Conservation (phyloP, 1,139 yeast genomes). For the Blastobotrys ciferrii region DNA sequence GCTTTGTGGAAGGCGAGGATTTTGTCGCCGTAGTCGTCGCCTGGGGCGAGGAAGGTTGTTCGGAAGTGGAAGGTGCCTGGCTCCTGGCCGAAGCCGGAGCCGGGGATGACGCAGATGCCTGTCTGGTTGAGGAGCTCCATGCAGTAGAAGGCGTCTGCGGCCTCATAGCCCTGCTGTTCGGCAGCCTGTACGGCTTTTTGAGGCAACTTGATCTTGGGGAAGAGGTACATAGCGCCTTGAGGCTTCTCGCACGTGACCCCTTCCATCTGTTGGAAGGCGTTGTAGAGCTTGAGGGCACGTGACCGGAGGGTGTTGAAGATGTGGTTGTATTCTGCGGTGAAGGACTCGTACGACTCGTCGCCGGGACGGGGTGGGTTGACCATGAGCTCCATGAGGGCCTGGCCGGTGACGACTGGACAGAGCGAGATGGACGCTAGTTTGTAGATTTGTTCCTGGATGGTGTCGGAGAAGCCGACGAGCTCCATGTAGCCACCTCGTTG, state of each 20-base stretch:
- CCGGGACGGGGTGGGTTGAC: slow-evolving; percentile 83
- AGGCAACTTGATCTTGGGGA: slow-evolving; percentile 73
- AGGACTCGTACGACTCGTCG: slow-evolving; percentile 69
- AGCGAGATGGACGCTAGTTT: slow-evolving; percentile 87
- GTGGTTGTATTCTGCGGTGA: slow-evolving; percentile 55
- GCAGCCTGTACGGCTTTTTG: slow-evolving; percentile 63
- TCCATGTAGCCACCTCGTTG: slow-evolving; percentile 99
- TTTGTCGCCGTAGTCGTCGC: slow-evolving; percentile 75
- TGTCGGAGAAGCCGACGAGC: slow-evolving; percentile 71
- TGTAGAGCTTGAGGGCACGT: slow-evolving; percentile 63
- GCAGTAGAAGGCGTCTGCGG: slow-evolving; percentile 85
- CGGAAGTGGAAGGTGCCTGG: slow-evolving; percentile 87
- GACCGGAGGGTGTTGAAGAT: slow-evolving; percentile 61
- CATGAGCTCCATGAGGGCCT: slow-evolving; percentile 89
- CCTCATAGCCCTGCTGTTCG: slow-evolving; percentile 46
- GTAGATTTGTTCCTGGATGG: slow-evolving; percentile 65
- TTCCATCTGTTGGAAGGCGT: slow-evolving; percentile 72
- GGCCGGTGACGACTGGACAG: slow-evolving; percentile 94
- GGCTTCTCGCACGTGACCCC: slow-evolving; percentile 85
- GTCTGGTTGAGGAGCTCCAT: slow-evolving; percentile 75
- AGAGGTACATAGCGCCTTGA: slow-evolving; percentile 96
- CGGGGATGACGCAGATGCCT: slow-evolving; percentile 98
- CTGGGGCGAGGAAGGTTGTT: slow-evolving; percentile 96
- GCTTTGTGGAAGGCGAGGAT: slow-evolving; percentile 75
- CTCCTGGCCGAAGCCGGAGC: slow-evolving; percentile 93